A percentile compares a stretch with the other conserved stretches of the same genome.
These are phyloP conservation scores for Arthrobotrys musiformis DNA, from an alignment of 2,329 filamentous ascomycete species.

Conservation along the genomic window DNA sequence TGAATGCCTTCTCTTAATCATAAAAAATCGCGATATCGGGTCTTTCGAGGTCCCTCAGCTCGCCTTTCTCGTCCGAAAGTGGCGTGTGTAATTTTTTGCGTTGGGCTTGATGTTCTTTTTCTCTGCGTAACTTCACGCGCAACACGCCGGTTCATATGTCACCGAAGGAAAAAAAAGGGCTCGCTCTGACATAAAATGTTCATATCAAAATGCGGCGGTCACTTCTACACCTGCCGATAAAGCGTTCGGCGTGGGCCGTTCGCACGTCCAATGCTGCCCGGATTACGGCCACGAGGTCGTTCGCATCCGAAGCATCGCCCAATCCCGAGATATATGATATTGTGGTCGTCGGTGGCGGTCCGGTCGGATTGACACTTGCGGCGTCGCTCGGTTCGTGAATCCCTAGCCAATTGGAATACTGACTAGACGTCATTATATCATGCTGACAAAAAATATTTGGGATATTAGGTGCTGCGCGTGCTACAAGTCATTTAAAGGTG, in stretches of 20 bases:
- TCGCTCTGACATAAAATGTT: conserved; percentile 28
- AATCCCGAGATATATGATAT: conserved; percentile 81
- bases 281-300: conserved; percentile 26
- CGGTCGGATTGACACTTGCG: conserved; percentile 84
- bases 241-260: conserved; percentile 42
- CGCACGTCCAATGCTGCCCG: conserved; percentile 8
- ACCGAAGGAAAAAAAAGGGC: neutral
- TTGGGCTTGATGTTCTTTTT: conserved; percentile 33
- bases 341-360: conserved; percentile 88
- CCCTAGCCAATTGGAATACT: conserved; percentile 7
- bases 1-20: neutral
- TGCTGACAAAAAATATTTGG: conserved; percentile 5
- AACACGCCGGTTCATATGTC: conserved; percentile 10
- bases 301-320: conserved; percentile 43
- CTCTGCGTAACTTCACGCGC: conserved; percentile 8
- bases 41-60: no score
- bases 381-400: conserved; percentile 69
- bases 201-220: conserved; percentile 42
- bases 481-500: conserved; percentile 80
- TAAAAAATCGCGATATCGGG: conserved; percentile 4
- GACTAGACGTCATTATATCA: neutral
- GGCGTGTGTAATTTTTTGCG: conserved; percentile 51
- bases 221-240: conserved; percentile 50
- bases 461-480: conserved; percentile 75
- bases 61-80: neutral